Percentiles rank a stretch among this genome's conserved stretches.
These are phyloP conservation scores for Lachnellula cervina DNA, from an alignment of 2,329 filamentous ascomycete genomes.

Conservation along the genomic window DNA sequence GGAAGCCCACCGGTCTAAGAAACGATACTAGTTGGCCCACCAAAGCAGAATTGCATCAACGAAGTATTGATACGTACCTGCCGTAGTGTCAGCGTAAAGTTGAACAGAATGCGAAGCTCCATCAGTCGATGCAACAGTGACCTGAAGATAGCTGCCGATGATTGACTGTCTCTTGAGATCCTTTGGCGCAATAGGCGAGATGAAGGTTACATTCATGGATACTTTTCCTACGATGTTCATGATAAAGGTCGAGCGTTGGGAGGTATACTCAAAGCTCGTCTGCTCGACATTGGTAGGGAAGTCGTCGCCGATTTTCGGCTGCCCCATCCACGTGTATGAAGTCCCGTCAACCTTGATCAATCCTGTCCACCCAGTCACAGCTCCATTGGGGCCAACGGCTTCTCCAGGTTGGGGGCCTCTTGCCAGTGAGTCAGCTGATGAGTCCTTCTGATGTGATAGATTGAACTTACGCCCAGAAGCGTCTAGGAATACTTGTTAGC, in stretches of 20 bases:
- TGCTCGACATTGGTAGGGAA: constrained; percentile 51
- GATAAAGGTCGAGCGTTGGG: constrained; percentile 65
- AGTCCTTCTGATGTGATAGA: background rate
- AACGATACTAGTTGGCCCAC: no score
- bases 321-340: constrained; percentile 65
- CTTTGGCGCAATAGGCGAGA: constrained; percentile 65
- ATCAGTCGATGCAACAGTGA: constrained; percentile 59
- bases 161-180: constrained; percentile 65
- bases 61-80: constrained; percentile 43
- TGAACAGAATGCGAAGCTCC: constrained; percentile 59
- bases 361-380: constrained; percentile 63
- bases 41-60: background rate
- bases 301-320: constrained; percentile 37
- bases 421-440: background rate
- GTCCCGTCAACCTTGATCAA: constrained; percentile 63
- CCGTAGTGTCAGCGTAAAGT: constrained; percentile 68
- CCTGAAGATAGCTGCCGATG: constrained; percentile 64
- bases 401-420: constrained; percentile 25
- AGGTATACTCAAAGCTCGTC: constrained; percentile 63
- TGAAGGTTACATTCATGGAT: constrained; percentile 62
- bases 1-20: no score
- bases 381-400: constrained; percentile 37
- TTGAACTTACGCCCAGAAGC: constrained; percentile 27
- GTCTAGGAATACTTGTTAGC: constrained; percentile 18
- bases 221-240: constrained; percentile 60